phyloP scores from a whole-genome alignment of 164 flowering plant species.

The Nelumbo lutea region DNA sequence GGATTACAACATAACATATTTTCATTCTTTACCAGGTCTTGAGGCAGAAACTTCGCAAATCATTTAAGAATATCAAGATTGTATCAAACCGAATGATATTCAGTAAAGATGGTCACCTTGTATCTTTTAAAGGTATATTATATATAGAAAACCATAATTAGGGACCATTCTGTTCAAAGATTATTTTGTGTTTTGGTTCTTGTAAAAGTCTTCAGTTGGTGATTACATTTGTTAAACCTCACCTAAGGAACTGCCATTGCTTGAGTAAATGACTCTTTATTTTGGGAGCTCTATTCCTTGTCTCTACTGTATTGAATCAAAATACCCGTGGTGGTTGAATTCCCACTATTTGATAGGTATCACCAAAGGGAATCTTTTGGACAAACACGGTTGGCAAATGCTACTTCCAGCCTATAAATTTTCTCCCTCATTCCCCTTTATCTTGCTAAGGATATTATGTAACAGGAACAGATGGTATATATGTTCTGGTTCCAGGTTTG shows the following conservation, averaged over 20 bases:
- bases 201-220: no score
- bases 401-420: no score
- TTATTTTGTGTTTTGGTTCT: neutral
- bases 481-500: no score
- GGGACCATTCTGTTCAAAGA: neutral
- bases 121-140: constrained; percentile 74
- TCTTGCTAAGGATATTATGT: no score
- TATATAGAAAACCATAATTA: neutral
- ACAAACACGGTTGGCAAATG: no score
- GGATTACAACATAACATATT: neutral
- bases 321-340: no score
- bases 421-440: no score
- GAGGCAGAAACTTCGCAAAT: constrained; percentile 76
- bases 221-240: no score
- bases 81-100: constrained; percentile 87
- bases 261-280: no score
- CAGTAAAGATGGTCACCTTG: constrained; percentile 54
- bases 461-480: no score
- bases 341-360: no score
- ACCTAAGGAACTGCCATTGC: neutral
- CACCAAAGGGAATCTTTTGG: no score
- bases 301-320: neutral
- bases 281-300: neutral
- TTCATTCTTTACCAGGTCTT: constrained; percentile 47
- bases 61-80: constrained; percentile 75